These are phyloP conservation scores for Hirschioporus abietinus DNA, from an alignment of 768 basidiomycete genomes.

Conservation along the genomic window DNA sequence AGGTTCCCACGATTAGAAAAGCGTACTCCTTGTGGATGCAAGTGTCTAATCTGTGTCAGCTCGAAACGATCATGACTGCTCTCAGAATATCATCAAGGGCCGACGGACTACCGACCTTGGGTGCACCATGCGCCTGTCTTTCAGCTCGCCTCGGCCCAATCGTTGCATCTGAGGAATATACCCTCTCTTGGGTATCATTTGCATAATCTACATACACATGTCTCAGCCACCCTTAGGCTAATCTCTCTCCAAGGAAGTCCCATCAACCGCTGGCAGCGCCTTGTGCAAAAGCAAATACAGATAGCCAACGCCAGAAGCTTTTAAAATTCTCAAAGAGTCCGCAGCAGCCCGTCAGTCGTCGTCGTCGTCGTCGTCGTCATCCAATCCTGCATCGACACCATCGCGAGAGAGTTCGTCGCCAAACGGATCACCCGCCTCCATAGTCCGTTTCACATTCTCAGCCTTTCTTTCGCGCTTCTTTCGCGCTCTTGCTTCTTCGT, in stretches of 20 bases:
- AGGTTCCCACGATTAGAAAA: not conserved
- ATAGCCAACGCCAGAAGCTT: too few species aligned
- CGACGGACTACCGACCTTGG: not conserved
- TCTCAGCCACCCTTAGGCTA: not conserved
- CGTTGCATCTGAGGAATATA: too few species aligned
- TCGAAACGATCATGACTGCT: not conserved
- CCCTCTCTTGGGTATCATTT: not conserved
- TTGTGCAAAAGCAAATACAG: too few species aligned
- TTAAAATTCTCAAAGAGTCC: too few species aligned
- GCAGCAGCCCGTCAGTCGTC: too few species aligned
- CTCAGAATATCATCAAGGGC: not conserved
- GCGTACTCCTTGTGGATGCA: too few species aligned
- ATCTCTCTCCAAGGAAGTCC: too few species aligned
- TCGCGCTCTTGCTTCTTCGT: slow-evolving; percentile 63
- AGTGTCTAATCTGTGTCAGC: not conserved
- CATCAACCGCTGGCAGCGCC: too few species aligned
- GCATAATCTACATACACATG: not conserved
- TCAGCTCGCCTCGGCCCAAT: too few species aligned
- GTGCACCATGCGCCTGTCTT: too few species aligned
- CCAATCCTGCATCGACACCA: slow-evolving; percentile 10
- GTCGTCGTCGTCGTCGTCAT: slow-evolving; percentile 21
- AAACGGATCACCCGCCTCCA: slow-evolving; percentile 64
- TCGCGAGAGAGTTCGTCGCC: slow-evolving; percentile 44
- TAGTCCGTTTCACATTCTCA: slow-evolving; percentile 37
- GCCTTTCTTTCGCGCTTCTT: slow-evolving; percentile 52